Conservation (phyloP, 345 rosid genomes). For the Alliaria petiolata region DNA sequence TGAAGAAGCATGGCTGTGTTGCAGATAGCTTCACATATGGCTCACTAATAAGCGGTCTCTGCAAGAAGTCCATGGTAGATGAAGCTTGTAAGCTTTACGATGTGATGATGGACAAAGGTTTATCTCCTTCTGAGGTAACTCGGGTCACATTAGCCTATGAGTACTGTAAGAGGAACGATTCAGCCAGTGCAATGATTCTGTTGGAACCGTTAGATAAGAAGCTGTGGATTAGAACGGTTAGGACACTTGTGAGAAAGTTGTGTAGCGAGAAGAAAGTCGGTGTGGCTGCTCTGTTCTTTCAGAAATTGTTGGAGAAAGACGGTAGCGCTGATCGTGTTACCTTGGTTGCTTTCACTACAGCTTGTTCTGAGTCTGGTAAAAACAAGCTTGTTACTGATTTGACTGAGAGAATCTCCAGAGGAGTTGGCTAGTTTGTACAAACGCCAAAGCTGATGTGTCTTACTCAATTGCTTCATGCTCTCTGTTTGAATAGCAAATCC, state of each 20-base stretch:
- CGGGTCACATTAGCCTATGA: slow-evolving; percentile 81
- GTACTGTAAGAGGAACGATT: slow-evolving; percentile 69
- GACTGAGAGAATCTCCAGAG: slow-evolving; percentile 50
- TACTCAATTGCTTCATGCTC: neutral
- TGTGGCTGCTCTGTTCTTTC: slow-evolving; percentile 70
- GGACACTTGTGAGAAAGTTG: slow-evolving; percentile 73
- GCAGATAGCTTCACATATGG: slow-evolving; percentile 80
- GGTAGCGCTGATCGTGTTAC: slow-evolving; percentile 53
- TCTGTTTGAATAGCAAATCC: neutral
- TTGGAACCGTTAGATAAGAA: slow-evolving; percentile 74
- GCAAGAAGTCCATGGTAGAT: slow-evolving; percentile 71
- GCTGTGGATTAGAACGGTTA: slow-evolving; percentile 74
- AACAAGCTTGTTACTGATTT: slow-evolving; percentile 68
- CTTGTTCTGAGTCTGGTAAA: slow-evolving; percentile 76
- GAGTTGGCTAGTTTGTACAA: slow-evolving; percentile 36
- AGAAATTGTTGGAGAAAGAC: slow-evolving; percentile 59
- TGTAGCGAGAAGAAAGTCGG: slow-evolving; percentile 86
- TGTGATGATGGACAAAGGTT: slow-evolving; percentile 65
- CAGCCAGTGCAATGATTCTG: slow-evolving; percentile 73
- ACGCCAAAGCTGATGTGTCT: neutral
- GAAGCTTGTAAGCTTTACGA: slow-evolving; percentile 68
- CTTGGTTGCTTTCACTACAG: slow-evolving; percentile 63
- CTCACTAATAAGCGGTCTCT: slow-evolving; percentile 77
- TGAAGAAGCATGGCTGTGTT: slow-evolving; percentile 54
- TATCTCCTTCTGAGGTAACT: slow-evolving; percentile 78